Percentiles rank a stretch among this genome's conserved stretches.
These are phyloP conservation scores for Anacardium occidentale DNA, from an alignment of 345 rosid species.

Conservation along the genomic window DNA sequence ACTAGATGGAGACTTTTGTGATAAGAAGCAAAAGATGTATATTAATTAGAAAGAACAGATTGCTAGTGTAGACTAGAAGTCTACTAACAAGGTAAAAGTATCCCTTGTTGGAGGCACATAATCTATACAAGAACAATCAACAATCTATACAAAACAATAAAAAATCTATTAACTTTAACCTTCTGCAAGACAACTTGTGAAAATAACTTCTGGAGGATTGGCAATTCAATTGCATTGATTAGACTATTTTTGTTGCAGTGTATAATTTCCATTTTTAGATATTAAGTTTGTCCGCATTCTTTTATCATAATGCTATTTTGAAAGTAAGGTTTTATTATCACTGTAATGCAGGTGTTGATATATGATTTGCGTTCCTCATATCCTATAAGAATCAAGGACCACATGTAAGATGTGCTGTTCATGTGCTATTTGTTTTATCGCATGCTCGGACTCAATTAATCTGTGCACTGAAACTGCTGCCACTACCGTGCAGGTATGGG, in stretches of 20 bases:
- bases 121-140: too few species aligned
- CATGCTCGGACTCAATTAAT: constrained; percentile 7
- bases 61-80: neutral
- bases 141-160: too few species aligned
- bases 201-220: neutral
- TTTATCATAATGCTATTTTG: neutral
- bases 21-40: neutral
- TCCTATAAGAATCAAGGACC: constrained; percentile 81
- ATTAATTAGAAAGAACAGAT: neutral
- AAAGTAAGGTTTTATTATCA: neutral
- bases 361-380: constrained; percentile 88
- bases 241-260: neutral
- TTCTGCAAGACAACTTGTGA: neutral
- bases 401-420: constrained; percentile 60
- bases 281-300: neutral
- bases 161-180: too few species aligned
- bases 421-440: neutral
- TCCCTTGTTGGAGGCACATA: too few species aligned
- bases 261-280: neutral
- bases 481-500: constrained; percentile 65
- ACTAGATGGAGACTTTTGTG: neutral
- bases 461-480: constrained; percentile 12
- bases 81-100: too few species aligned
- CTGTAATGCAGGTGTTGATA: constrained; percentile 64
- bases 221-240: neutral